Percentiles rank a stretch among this genome's conserved stretches.
These are phyloP conservation scores for Monosporozyma servazzii DNA, from an alignment of 805 yeast species.

Conservation along the genomic window DNA sequence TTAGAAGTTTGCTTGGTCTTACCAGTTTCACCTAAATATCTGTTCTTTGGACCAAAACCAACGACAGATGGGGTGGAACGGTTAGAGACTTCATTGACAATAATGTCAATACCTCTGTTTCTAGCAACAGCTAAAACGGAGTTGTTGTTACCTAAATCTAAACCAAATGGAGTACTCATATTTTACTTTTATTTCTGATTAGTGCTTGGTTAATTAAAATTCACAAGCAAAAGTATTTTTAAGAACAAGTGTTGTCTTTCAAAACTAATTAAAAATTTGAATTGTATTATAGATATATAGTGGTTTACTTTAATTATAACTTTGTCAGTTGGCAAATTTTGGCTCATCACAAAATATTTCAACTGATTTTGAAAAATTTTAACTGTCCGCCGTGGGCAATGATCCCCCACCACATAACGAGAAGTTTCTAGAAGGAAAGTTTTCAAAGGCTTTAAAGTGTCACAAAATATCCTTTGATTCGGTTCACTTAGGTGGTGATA, in stretches of 20 bases:
- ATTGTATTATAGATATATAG: not conserved
- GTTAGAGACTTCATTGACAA: constrained; percentile 97
- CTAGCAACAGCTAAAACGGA: constrained; percentile 94
- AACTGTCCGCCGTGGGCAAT: not conserved
- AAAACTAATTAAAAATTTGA: no score
- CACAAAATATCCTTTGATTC: no score
- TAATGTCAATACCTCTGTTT: constrained; percentile 96
- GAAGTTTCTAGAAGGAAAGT: not conserved
- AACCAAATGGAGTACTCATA: constrained; percentile 94
- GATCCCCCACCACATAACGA: not conserved
- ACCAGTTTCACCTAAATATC: constrained; percentile 92
- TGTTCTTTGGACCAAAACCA: constrained; percentile 82
- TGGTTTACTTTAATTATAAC: not conserved
- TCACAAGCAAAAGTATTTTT: no score
- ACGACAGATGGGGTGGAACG: constrained; percentile 89
- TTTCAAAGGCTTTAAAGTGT: not conserved
- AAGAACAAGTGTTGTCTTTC: no score
- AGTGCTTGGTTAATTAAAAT: not conserved
- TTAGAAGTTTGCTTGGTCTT: constrained; percentile 95
- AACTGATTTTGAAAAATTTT: constrained; percentile 3
- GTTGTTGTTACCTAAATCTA: constrained; percentile 93
- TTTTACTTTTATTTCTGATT: constrained; percentile 6
- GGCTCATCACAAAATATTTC: not conserved
- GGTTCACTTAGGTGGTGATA: no score
- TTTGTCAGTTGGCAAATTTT: not conserved